Conservation (phyloP, 2,329 filamentous ascomycete species). For the Venturia effusa region DNA sequence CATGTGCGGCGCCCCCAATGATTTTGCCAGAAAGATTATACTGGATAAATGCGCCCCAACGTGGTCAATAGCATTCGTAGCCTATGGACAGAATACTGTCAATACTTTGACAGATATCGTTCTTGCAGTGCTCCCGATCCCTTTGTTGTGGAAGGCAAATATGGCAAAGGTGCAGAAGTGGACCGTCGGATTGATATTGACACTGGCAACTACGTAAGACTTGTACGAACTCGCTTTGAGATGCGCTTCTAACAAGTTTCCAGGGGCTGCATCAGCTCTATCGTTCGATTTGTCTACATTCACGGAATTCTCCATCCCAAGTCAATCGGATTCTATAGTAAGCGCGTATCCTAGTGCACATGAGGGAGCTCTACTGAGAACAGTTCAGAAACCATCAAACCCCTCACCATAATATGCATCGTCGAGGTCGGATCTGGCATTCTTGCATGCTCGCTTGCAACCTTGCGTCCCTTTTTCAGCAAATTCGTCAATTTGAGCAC, state of each 20-base stretch:
- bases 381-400: background rate
- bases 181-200: slow-evolving; percentile 29
- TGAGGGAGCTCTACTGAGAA: background rate
- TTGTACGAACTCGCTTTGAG: background rate
- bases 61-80: slow-evolving; percentile 7
- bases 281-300: slow-evolving; percentile 11
- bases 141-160: slow-evolving; percentile 29
- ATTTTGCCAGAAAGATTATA: slow-evolving; percentile 11
- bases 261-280: slow-evolving; percentile 11
- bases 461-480: slow-evolving; percentile 13
- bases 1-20: slow-evolving; percentile 20
- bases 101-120: slow-evolving; percentile 27
- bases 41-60: slow-evolving; percentile 9
- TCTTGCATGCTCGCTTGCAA: slow-evolving; percentile 11
- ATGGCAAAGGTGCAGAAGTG: slow-evolving; percentile 31
- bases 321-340: background rate
- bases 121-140: slow-evolving; percentile 28
- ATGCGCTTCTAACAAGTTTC: background rate
- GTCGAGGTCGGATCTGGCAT: slow-evolving; percentile 11
- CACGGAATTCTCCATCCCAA: background rate
- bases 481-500: background rate
- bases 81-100: slow-evolving; percentile 18
- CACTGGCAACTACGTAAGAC: slow-evolving; percentile 25
- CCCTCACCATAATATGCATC: slow-evolving; percentile 5
- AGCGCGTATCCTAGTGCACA: background rate